Conservation (phyloP, 2,329 filamentous ascomycete species). For the Aspergillus ochraceoroseus region DNA sequence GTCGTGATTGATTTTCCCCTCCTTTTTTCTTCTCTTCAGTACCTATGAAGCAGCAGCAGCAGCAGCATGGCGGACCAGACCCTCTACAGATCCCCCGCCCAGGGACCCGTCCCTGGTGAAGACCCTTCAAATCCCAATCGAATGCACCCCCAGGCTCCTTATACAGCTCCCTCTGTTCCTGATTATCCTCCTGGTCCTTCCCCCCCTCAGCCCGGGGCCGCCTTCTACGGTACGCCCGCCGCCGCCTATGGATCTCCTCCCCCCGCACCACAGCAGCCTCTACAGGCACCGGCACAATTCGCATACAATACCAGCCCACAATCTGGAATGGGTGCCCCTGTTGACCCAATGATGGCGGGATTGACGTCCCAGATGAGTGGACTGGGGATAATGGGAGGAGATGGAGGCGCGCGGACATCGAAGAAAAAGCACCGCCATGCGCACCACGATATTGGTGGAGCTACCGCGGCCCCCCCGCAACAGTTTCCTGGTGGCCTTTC, state of each 20-base stretch:
- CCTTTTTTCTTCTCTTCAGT: conserved; percentile 6
- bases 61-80: conserved; percentile 42
- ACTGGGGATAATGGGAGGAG: conserved; percentile 59
- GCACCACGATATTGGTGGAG: conserved; percentile 76
- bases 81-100: conserved; percentile 40
- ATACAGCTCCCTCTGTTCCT: conserved; percentile 49
- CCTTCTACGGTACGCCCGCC: conserved; percentile 32
- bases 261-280: conserved; percentile 18
- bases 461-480: conserved; percentile 51
- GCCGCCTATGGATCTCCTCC: conserved; percentile 25
- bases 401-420: conserved; percentile 44
- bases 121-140: conserved; percentile 53
- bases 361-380: conserved; percentile 67
- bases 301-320: conserved; percentile 29
- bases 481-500: conserved; percentile 56
- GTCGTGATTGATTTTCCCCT: conserved; percentile 11
- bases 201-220: conserved; percentile 36
- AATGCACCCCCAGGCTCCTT: conserved; percentile 47
- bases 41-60: no score
- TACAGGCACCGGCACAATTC: conserved; percentile 26
- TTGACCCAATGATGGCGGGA: conserved; percentile 36
- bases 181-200: conserved; percentile 34
- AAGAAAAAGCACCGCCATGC: conserved; percentile 96
- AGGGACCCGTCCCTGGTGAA: conserved; percentile 39
- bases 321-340: conserved; percentile 23